Evolutionary conservation across 257 asterid genomes (phyloP).

Genomic region (Capsicum rhomboideum): DNA sequence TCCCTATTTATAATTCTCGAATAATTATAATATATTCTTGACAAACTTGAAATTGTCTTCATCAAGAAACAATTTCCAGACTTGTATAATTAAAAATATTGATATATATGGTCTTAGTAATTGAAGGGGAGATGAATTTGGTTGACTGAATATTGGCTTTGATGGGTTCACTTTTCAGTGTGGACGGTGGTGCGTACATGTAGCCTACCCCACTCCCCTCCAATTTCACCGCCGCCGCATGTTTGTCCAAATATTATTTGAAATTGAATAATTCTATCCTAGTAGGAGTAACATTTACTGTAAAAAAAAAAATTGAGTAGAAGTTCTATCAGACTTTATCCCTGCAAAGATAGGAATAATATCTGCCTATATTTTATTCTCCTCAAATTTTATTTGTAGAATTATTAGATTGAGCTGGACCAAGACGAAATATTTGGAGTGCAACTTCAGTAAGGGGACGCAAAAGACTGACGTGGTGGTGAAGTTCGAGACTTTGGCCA

Average conservation of each 20-base stretch:
- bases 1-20: background rate
- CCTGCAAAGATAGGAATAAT: too few species aligned
- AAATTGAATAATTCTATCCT: background rate
- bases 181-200: background rate
- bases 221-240: background rate
- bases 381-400: too few species aligned
- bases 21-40: too few species aligned
- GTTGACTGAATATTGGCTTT: background rate
- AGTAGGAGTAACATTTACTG: too few species aligned
- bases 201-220: background rate
- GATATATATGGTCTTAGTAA: background rate
- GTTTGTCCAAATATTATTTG: background rate
- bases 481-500: too few species aligned
- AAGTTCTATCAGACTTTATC: too few species aligned
- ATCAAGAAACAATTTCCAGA: background rate
- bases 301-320: too few species aligned
- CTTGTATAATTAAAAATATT: background rate
- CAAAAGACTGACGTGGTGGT: too few species aligned
- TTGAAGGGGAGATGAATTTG: background rate
- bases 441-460: too few species aligned
- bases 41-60: background rate
- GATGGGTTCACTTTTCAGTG: background rate
- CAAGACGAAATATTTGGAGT: too few species aligned
- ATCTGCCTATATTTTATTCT: too few species aligned
- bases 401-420: too few species aligned